Evolutionary conservation across 331 rosid species (phyloP).

Genomic region (Acacia concinna): DNA sequence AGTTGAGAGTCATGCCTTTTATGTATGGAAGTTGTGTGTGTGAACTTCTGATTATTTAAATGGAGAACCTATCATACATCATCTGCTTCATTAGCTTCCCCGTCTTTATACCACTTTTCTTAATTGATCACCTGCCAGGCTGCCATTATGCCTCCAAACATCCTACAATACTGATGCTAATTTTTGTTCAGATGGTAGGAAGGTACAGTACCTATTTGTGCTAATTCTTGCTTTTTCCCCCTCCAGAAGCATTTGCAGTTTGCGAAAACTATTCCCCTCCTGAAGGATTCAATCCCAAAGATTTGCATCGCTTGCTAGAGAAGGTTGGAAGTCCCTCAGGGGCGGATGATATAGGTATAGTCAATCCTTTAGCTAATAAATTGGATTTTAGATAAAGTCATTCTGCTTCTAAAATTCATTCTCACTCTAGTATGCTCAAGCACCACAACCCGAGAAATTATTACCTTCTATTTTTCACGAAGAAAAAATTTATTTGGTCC

Average conservation of each 20-base stretch:
- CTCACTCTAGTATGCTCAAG: not conserved
- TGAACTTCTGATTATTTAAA: not conserved
- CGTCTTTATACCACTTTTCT: not conserved
- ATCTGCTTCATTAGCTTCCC: not conserved
- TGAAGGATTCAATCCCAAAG: conserved; percentile 81
- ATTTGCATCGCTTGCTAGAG: conserved; percentile 82
- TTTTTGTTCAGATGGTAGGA: conserved; percentile 4
- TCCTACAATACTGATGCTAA: not conserved
- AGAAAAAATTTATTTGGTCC: not conserved
- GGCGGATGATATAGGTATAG: conserved; percentile 79
- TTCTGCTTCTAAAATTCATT: conserved; percentile 2
- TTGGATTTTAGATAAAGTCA: not conserved
- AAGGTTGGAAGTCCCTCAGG: conserved; percentile 96
- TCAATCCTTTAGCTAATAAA: not conserved
- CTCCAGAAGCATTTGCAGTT: conserved; percentile 95
- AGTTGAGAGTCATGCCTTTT: conserved; percentile 5
- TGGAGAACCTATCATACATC: not conserved
- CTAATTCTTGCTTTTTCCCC: conserved; percentile 30
- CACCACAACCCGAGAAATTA: not conserved
- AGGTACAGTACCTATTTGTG: conserved; percentile 17
- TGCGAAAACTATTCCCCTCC: conserved; percentile 96
- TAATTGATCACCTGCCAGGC: not conserved
- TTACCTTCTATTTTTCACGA: not conserved
- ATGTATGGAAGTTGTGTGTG: not conserved
- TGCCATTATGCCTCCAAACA: conserved; percentile 10